Evolutionary conservation across 2,329 filamentous ascomycete genomes (phyloP).

Genomic region (Clarireedia homoeocarpa): DNA sequence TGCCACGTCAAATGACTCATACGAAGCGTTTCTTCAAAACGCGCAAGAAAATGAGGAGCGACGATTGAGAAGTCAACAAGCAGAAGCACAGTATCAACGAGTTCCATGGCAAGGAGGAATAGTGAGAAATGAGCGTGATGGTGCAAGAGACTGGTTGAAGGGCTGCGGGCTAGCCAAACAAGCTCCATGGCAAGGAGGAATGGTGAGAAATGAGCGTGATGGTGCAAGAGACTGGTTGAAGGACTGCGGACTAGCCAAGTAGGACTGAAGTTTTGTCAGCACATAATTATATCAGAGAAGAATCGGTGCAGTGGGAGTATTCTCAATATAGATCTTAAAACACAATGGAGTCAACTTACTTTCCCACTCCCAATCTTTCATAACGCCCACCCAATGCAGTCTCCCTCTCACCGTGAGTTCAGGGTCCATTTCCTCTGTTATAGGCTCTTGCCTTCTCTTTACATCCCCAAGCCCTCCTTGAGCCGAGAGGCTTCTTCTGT

Average conservation of each 20-base stretch:
- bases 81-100: too few relatives aligned
- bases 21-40: constrained; percentile 4
- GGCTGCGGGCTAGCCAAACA: too few relatives aligned
- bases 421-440: constrained; percentile 40
- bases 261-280: neutral
- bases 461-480: constrained; percentile 2
- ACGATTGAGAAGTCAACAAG: too few relatives aligned
- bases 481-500: constrained; percentile 11
- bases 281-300: neutral
- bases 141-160: neutral
- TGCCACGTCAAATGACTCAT: neutral
- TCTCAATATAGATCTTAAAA: too few relatives aligned
- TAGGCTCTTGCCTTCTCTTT: constrained; percentile 19
- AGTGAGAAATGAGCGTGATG: neutral
- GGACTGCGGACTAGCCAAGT: constrained; percentile 4
- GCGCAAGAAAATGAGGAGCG: neutral
- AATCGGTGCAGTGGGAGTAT: neutral
- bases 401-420: constrained; percentile 58
- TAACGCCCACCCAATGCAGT: constrained; percentile 63
- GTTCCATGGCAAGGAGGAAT: constrained; percentile 1
- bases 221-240: neutral
- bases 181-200: too few relatives aligned
- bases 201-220: too few relatives aligned
- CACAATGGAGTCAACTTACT: constrained; percentile 37
- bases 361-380: constrained; percentile 68